Evolutionary conservation across 2,329 filamentous ascomycete species (phyloP), one percentile per base, ranked within the genome.

Genomic region (Botrytis galanthina): DNA sequence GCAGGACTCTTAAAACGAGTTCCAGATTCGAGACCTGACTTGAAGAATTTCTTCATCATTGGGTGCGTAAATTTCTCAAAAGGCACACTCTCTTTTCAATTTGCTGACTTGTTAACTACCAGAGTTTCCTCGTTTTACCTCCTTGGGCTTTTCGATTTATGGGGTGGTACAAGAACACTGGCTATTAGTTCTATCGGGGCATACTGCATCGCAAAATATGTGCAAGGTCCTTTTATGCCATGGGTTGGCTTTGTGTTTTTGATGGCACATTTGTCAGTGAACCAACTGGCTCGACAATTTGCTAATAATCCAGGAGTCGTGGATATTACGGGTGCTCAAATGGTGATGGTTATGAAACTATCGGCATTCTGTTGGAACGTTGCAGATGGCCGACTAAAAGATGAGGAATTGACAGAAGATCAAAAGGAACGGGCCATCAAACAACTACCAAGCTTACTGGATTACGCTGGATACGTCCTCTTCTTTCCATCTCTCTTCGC

Each of bases 271-370:
- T 93, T 98, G 92, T 95, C 95, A 63, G 82, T 95, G 79, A 97
- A 90, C 81, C 96, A 99, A 82, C 91, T 99, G 75, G 85, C 89
- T 73, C 92, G 97, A 57, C 94, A 97, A 82, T 88, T 90, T 57
- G 84, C 87, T 57, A 86, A 92, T 78, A 87, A 89, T 75, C 89
- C 93, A 0, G 86, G 88, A 57, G 83, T 84, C 2, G 86, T 97
- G 74, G 96, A 99, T 81, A 95, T 99, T 78, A 98, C 95, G 0
- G 95, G 92, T 59, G 94, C 95, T 1, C 96, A 99, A 83, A 99
- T 99, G 96, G 96, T 99, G 48, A 84, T 98, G 78, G 91, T 98
- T 76, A 99, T 99, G 94, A 99, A 99, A 83, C 89, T 99, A 51
- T 94, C 91, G 35, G 93, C 95, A 8, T 99, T 99, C 81, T 97